Evolutionary conservation across 768 basidiomycete genomes (phyloP), one percentile per base, ranked within the genome.

Genomic region (Lanmaoa pseudosensibilis): DNA sequence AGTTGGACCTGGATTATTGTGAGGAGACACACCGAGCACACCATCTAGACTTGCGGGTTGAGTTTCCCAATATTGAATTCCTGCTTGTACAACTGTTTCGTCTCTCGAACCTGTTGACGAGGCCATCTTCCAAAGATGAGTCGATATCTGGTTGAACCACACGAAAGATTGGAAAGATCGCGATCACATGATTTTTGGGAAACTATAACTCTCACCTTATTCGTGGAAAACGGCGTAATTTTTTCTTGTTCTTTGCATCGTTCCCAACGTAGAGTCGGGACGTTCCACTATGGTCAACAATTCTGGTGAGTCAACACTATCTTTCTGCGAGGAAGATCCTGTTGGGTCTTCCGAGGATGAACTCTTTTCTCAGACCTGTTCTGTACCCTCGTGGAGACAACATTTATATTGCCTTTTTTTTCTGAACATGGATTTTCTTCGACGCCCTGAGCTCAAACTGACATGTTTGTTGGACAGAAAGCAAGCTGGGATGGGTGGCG

Each of bases 41-140:
- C 95, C 93, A 65, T 97, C 86, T 32, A 90, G 81, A 57, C 76
- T 90, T 4, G 94, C 90, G 9, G 89, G 86, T 60, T 93, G 90
- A 2, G 77, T 77, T 21, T 78, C 80, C 96, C 96, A 98, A 70
- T 97, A 98, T 21, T 83, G 76, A 43, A 98, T 83, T 16, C 96
- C 92, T 37, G 87, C 83, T 55, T 88, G 73, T 30, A 93, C 77
- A 55, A 87, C 78, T 0, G 91, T 85, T 46, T 75, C 54, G 19
- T 67, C 58, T 47, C 65, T 71, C 37, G 72, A 68, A n/a, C 65
- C 44, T 13, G 54, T 23, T 2, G 56, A 56, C 16, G 56, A 55
- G 30, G 50, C 25, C 60, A 58, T 61, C 37, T 16, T 47, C 8
- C 8, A 5, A 25, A 15, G 25, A 38, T 5, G 21, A 36, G 46